Evolutionary conservation across 2,329 filamentous ascomycete species (phyloP).

Genomic region (Colletotrichum lindemuthianum): DNA sequence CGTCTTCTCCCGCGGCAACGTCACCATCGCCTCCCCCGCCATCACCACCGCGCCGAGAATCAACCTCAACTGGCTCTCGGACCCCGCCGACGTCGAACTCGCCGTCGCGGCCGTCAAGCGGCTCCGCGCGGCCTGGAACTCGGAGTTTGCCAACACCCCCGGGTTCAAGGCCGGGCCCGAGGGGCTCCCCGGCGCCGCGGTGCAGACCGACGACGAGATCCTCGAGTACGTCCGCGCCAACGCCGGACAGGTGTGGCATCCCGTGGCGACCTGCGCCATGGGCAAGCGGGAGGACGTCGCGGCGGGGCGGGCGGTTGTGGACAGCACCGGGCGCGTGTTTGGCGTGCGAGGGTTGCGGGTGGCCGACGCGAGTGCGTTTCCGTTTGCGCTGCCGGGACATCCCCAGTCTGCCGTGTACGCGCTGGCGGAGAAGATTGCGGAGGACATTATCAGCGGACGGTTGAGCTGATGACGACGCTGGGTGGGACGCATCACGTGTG

Average conservation of each 20-base stretch:
- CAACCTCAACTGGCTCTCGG: slow-evolving; percentile 57
- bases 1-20: slow-evolving; percentile 51
- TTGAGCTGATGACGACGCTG: slow-evolving; percentile 41
- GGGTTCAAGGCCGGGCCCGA: slow-evolving; percentile 47
- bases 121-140: slow-evolving; percentile 48
- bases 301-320: slow-evolving; percentile 61
- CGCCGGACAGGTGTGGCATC: slow-evolving; percentile 62
- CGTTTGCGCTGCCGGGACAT: slow-evolving; percentile 41
- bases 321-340: slow-evolving; percentile 42
- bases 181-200: slow-evolving; percentile 47
- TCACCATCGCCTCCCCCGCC: slow-evolving; percentile 51
- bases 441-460: slow-evolving; percentile 47
- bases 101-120: slow-evolving; percentile 55
- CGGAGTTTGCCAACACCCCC: slow-evolving; percentile 39
- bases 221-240: slow-evolving; percentile 43
- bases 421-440: slow-evolving; percentile 41
- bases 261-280: slow-evolving; percentile 64
- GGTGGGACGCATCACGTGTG: too few relatives aligned
- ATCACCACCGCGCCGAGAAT: slow-evolving; percentile 50
- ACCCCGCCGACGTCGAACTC: slow-evolving; percentile 54
- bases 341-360: slow-evolving; percentile 38
- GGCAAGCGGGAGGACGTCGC: slow-evolving; percentile 58
- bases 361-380: slow-evolving; percentile 41
- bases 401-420: slow-evolving; percentile 39
- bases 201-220: slow-evolving; percentile 55